Percentiles rank a stretch among this genome's conserved stretches.
These are phyloP conservation scores for Xylaria grammica DNA, from an alignment of 495 filamentous ascomycete species.

Conservation along the genomic window DNA sequence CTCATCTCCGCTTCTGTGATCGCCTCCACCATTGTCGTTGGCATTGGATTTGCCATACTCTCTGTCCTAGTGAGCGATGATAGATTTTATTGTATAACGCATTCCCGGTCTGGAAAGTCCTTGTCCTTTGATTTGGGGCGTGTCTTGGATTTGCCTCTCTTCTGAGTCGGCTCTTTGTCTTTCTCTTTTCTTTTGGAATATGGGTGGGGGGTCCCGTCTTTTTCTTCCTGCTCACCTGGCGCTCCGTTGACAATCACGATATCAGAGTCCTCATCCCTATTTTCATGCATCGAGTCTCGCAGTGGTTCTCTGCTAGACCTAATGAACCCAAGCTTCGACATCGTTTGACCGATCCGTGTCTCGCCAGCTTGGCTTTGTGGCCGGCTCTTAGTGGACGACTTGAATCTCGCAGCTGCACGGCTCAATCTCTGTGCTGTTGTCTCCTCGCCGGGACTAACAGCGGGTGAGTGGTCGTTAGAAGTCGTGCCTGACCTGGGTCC, in stretches of 20 bases:
- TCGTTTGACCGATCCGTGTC: conserved; percentile 66
- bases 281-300: conserved; percentile 38
- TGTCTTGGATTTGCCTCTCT: conserved; percentile 51
- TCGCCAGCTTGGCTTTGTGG: conserved; percentile 72
- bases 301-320: conserved; percentile 57
- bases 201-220: conserved; percentile 20
- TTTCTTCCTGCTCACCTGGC: conserved; percentile 50
- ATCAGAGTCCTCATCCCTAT: conserved; percentile 40
- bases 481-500: conserved; percentile 43
- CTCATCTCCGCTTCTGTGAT: background rate
- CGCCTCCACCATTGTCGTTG: background rate
- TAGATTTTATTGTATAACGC: conserved; percentile 44
- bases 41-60: background rate
- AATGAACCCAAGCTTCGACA: conserved; percentile 65
- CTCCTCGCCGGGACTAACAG: conserved; percentile 57
- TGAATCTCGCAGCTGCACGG: conserved; percentile 63
- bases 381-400: conserved; percentile 64
- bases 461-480: conserved; percentile 43
- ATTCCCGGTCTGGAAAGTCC: conserved; percentile 71
- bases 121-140: conserved; percentile 46
- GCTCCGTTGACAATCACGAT: conserved; percentile 45
- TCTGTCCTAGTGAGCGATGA: no score
- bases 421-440: conserved; percentile 57
- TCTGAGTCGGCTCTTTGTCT: conserved; percentile 46
- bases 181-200: conserved; percentile 29